A percentile compares a stretch with the other conserved stretches of the same genome.
These are phyloP conservation scores for Fusarium sp. DNA, from an alignment of 2,329 filamentous ascomycete species.

Conservation along the genomic window DNA sequence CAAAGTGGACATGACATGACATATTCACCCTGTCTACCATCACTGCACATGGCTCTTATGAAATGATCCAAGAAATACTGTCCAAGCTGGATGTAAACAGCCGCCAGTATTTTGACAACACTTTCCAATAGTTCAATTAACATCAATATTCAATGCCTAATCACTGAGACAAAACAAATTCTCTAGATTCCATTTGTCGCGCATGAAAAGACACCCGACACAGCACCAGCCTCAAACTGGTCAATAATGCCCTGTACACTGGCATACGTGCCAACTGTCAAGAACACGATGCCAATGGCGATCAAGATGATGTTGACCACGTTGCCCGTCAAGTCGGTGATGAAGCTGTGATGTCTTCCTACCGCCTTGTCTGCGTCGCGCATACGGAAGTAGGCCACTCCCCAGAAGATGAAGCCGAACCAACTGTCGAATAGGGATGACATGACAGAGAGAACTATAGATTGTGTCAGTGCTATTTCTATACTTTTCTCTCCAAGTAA, in stretches of 20 bases:
- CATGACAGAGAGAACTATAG: conserved; percentile 71
- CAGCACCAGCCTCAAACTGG: conserved; percentile 69
- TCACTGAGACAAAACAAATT: not conserved
- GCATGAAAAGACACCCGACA: conserved; percentile 79
- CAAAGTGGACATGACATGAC: not conserved
- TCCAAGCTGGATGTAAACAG: not conserved
- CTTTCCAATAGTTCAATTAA: not conserved
- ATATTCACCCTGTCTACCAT: not conserved
- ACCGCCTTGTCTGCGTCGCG: conserved; percentile 66
- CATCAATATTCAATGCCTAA: not conserved
- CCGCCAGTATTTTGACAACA: not conserved
- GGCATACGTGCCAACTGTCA: conserved; percentile 82
- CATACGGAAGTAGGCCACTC: conserved; percentile 80
- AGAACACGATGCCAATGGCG: conserved; percentile 77
- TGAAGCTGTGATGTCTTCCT: conserved; percentile 58
- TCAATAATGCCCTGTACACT: conserved; percentile 77
- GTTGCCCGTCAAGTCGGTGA: conserved; percentile 63
- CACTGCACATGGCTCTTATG: not conserved
- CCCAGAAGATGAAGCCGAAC: conserved; percentile 97
- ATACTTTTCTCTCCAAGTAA: not conserved
- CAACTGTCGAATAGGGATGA: conserved; percentile 91
- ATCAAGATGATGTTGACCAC: conserved; percentile 77
- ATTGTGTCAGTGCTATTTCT: conserved; percentile 15
- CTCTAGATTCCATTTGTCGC: conserved; percentile 67
- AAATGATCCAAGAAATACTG: not conserved